Conservation (phyloP, 768 basidiomycete genomes). For the Exsudoporus frostii region DNA sequence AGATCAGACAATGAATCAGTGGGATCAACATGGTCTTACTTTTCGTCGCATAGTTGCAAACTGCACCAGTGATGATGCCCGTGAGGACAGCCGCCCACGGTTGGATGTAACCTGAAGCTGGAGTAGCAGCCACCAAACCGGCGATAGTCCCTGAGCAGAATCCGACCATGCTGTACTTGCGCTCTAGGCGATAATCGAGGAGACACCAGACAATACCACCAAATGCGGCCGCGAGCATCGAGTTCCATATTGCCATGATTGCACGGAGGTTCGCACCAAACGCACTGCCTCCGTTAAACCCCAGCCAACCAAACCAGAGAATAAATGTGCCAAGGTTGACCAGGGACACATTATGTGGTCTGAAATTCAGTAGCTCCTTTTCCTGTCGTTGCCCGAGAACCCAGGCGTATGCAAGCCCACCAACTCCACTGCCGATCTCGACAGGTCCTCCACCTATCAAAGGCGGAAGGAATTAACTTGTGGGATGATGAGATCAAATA, state of each 20-base stretch:
- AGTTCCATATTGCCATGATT: conserved; percentile 82
- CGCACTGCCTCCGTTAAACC: conserved; percentile 90
- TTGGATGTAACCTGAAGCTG: conserved; percentile 78
- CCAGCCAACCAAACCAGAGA: conserved; percentile 85
- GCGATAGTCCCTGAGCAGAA: conserved; percentile 89
- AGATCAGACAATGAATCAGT: conserved; percentile 9
- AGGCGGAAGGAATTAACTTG: background rate
- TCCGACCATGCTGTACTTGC: conserved; percentile 86
- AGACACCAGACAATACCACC: conserved; percentile 82
- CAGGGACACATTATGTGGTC: conserved; percentile 84
- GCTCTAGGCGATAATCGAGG: conserved; percentile 74
- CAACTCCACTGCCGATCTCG: conserved; percentile 82
- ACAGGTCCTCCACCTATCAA: conserved; percentile 76
- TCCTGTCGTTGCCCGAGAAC: conserved; percentile 80
- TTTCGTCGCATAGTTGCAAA: conserved; percentile 85
- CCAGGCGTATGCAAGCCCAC: conserved; percentile 83
- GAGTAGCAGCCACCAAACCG: conserved; percentile 86
- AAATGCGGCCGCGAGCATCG: conserved; percentile 80
- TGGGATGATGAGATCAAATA: conserved; percentile 1
- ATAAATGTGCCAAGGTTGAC: conserved; percentile 82
- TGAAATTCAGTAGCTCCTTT: conserved; percentile 70
- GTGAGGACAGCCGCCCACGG: conserved; percentile 75
- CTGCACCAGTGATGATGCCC: conserved; percentile 66
- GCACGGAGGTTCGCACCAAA: conserved; percentile 88
- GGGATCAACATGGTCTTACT: conserved; percentile 38